Base-by-base conservation (phyloP, 352 stramenopile species). In the Phytophthora tubulina region DNA sequence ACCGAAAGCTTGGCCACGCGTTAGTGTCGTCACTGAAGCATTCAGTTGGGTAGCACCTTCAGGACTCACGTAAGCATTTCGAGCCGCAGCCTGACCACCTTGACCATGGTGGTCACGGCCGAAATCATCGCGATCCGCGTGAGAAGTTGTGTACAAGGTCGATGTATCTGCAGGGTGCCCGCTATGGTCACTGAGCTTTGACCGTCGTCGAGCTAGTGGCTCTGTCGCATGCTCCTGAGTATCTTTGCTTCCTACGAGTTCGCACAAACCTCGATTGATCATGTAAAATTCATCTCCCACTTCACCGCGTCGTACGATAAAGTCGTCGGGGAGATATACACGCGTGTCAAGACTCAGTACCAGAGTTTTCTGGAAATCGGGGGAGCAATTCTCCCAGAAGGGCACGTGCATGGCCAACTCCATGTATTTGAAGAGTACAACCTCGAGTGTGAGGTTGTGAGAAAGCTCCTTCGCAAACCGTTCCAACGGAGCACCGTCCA, bases 351-450 rank as follows among this genome's bases (percentile, higher is more conserved):
- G 57, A n/a, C 57, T 77, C 0, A 86, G 46, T 32, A 89, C 69
- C 10, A 90, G 54, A 6, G 82, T 84, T 49, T 86, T 89, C n/a
- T 85, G 70, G 39, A 92, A 85, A 61, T 88, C 82, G 1, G 78
- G 70, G 0, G 74, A 77, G 35, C 79, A 90, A 2, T 77, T 71
- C 7, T 75, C 41, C 77, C 84, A 75, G 46, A 84, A 82, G 0
- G 78, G 80, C 1, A 89, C 69, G 63, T 85, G 66, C 60, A 83
- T 79, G 31, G 83, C 69, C 31, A 89, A 55, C 32, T 84, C 72
- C 73, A 84, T 84, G 77, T 80, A 95, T 72, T 92, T 92, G 73
- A 82, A 96, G 3, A 94, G 64, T 49, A 81, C 80, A 51, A 92
- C 79, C 51, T 94, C 84, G 2, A 89, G 82, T 17, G 76, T 79